phyloP scores from a whole-genome alignment of 2,329 filamentous ascomycete genomes.

The Beauveria sp. region DNA sequence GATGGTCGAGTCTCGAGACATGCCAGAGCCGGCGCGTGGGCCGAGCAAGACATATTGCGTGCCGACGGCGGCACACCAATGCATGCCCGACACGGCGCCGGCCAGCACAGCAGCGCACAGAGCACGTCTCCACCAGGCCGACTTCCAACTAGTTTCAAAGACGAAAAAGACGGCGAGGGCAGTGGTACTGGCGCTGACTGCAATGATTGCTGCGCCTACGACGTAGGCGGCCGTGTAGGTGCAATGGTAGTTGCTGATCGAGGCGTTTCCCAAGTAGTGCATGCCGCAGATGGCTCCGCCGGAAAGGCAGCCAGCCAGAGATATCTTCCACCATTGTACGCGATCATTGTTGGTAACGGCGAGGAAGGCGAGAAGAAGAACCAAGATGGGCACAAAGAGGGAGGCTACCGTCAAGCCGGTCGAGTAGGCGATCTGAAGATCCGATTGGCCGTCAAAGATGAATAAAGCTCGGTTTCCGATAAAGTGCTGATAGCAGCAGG shows the following conservation, averaged over 20 bases:
- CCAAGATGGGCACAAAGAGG: conserved; percentile 71
- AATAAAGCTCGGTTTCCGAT: conserved; percentile 75
- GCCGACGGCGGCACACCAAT: conserved; percentile 71
- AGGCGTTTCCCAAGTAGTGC: conserved; percentile 83
- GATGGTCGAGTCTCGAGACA: conserved; percentile 58
- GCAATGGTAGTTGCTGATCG: conserved; percentile 69
- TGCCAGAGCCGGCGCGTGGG: conserved; percentile 25
- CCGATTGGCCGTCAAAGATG: conserved; percentile 52
- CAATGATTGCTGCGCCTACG: conserved; percentile 62
- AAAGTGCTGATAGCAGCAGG: conserved; percentile 52
- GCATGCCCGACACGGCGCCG: conserved; percentile 75
- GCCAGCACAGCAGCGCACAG: conserved; percentile 62
- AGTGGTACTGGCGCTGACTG: conserved; percentile 61
- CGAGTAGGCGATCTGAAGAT: conserved; percentile 68
- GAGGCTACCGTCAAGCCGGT: conserved; percentile 65
- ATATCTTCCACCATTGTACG: conserved; percentile 51
- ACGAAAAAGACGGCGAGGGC: conserved; percentile 73
- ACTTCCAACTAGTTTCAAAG: conserved; percentile 68
- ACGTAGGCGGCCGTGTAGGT: conserved; percentile 53
- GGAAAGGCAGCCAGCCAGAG: conserved; percentile 58
- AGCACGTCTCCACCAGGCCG: conserved; percentile 67
- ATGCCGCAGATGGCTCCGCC: conserved; percentile 74
- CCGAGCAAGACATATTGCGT: conserved; percentile 55
- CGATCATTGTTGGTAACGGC: conserved; percentile 54
- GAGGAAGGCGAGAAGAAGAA: conserved; percentile 65